Conservation (phyloP, 352 stramenopile species). For the Globisporangium alternatum region DNA sequence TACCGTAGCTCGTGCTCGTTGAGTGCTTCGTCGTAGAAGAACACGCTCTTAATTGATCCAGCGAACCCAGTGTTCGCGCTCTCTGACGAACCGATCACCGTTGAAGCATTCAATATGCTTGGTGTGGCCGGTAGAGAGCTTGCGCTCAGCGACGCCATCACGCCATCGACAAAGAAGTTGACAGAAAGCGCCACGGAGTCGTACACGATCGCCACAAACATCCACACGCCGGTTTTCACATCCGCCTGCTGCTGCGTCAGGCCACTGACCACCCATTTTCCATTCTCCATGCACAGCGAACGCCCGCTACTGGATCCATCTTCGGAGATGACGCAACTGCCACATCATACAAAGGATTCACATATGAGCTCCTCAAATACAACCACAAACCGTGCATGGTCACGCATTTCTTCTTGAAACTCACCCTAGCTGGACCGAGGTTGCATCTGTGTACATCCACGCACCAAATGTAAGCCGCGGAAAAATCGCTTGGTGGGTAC, state of each 20-base stretch:
- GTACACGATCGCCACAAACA: constrained; percentile 43
- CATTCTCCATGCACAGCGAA: constrained; percentile 33
- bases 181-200: constrained; percentile 14
- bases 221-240: constrained; percentile 28
- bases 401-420: neutral
- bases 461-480: neutral
- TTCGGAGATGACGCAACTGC: constrained; percentile 49
- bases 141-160: constrained; percentile 2
- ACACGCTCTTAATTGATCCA: constrained; percentile 36
- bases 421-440: neutral
- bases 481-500: neutral
- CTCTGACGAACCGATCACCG: constrained; percentile 18
- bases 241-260: constrained; percentile 1
- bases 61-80: constrained; percentile 26
- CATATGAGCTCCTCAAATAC: neutral
- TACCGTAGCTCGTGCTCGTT: constrained; percentile 35
- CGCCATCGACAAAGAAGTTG: constrained; percentile 22
- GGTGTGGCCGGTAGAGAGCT: neutral
- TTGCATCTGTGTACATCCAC: neutral
- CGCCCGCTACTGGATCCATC: constrained; percentile 33
- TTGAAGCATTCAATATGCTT: neutral
- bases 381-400: neutral
- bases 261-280: constrained; percentile 30
- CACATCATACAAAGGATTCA: neutral
- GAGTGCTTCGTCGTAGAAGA: constrained; percentile 41